Conservation (phyloP, 2,329 filamentous ascomycete species). For the Botrytis galanthina region DNA sequence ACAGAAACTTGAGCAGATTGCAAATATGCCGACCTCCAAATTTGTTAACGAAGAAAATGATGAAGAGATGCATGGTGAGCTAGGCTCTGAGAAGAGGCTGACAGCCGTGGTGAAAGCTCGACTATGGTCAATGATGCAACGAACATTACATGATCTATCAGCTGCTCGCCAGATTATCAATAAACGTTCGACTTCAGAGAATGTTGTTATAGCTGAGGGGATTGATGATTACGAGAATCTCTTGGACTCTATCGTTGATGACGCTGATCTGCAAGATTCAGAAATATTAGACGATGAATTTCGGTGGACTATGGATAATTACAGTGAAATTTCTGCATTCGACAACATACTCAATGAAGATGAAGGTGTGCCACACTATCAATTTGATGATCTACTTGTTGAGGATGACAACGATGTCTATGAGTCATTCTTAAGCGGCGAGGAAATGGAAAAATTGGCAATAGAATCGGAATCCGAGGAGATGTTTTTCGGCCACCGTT, state of each 20-base stretch:
- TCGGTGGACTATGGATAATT: conserved; percentile 2
- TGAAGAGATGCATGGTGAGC: background rate
- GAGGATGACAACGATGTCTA: conserved; percentile 2
- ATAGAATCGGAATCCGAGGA: conserved; percentile 29
- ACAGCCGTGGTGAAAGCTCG: conserved; percentile 26
- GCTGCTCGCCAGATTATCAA: conserved; percentile 20
- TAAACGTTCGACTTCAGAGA: background rate
- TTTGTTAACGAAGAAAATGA: background rate
- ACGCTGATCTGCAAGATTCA: background rate
- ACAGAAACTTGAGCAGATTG: conserved; percentile 10
- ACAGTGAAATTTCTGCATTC: conserved; percentile 7
- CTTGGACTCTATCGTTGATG: background rate
- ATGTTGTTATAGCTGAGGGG: background rate
- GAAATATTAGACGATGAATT: background rate
- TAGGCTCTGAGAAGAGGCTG: conserved; percentile 21
- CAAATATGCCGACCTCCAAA: background rate
- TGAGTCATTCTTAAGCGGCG: conserved; percentile 21
- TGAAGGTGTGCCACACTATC: background rate
- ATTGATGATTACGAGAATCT: conserved; percentile 11
- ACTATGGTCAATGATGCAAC: conserved; percentile 35
- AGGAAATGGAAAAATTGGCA: conserved; percentile 25
- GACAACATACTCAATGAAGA: conserved; percentile 11
- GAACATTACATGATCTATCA: conserved; percentile 25
- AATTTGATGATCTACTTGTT: conserved; percentile 27
- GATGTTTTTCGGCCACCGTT: conserved; percentile 27